Percentiles rank a stretch among this genome's conserved stretches.
phyloP scores from a whole-genome alignment of 768 basidiomycete species.

The Tephrocybe rancida region DNA sequence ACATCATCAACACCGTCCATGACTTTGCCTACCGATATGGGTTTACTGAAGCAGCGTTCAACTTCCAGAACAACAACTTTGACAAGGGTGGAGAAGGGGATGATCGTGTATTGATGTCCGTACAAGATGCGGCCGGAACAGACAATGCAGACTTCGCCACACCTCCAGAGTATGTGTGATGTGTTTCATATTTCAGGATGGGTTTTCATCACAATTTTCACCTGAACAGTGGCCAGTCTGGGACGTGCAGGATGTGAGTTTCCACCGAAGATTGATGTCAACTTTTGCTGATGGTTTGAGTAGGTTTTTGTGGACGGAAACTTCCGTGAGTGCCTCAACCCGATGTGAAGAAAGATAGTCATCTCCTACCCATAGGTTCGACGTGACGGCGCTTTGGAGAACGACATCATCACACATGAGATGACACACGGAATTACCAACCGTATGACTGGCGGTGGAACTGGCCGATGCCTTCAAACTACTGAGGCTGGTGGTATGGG shows the following conservation, averaged over 20 bases:
- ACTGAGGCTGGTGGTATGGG: conserved; percentile 60
- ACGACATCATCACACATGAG: conserved; percentile 42
- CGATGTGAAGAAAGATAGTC: too few species aligned
- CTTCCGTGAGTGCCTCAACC: conserved; percentile 5
- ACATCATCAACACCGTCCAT: conserved; percentile 60
- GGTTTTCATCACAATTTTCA: not conserved
- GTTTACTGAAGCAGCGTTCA: conserved; percentile 57
- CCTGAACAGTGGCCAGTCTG: conserved; percentile 27
- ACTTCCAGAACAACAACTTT: conserved; percentile 60
- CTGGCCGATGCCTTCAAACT: conserved; percentile 51
- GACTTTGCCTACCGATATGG: conserved; percentile 48
- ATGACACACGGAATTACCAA: conserved; percentile 47
- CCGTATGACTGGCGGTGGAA: conserved; percentile 50
- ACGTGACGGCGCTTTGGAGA: conserved; percentile 54
- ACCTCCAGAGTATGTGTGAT: conserved; percentile 36
- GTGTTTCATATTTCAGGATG: not conserved
- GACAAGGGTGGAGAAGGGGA: conserved; percentile 48
- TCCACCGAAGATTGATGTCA: not conserved
- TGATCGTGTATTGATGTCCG: conserved; percentile 51
- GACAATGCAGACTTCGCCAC: conserved; percentile 45
- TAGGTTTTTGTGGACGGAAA: conserved; percentile 36
- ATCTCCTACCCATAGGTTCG: conserved; percentile 38
- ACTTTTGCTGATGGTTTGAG: conserved; percentile 16
- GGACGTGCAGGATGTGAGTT: conserved; percentile 29
- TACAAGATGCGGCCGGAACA: conserved; percentile 45